Evolutionary conservation across 139 green algal genomes (phyloP).

Genomic region (Raphidocelis subcapitata): DNA sequence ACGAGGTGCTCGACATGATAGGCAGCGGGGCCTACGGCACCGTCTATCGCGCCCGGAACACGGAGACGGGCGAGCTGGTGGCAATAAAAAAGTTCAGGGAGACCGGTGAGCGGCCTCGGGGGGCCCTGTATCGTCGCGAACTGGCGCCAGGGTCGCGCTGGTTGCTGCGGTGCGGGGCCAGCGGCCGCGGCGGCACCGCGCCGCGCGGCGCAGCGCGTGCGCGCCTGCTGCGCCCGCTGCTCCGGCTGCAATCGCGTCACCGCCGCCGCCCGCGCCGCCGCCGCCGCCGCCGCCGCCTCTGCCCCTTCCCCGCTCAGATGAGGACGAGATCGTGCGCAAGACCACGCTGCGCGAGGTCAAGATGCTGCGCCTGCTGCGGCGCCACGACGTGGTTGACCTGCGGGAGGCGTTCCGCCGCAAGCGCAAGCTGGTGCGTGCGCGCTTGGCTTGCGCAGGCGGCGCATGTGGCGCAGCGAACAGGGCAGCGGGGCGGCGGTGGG

Average conservation of each 20-base stretch:
- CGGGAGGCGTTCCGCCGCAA: constrained; percentile 87
- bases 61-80: constrained; percentile 78
- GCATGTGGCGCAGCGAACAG: no score
- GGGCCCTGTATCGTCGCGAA: background rate
- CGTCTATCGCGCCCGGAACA: constrained; percentile 83
- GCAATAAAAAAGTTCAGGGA: constrained; percentile 95
- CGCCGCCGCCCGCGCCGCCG: no score
- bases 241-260: no score
- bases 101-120: constrained; percentile 60
- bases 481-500: no score
- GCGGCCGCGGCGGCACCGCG: no score
- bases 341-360: constrained; percentile 87
- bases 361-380: constrained; percentile 73
- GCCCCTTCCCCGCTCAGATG: background rate
- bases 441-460: no score
- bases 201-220: no score
- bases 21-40: constrained; percentile 91
- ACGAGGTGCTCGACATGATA: constrained; percentile 60
- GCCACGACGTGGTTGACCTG: constrained; percentile 86
- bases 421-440: constrained; percentile 72
- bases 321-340: constrained; percentile 81
- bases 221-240: no score
- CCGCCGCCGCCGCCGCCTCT: no score
- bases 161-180: no score
- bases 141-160: no score